Conservation (phyloP, 371 early-diverging fungal species). For the Syncephalastrum racemosum region DNA sequence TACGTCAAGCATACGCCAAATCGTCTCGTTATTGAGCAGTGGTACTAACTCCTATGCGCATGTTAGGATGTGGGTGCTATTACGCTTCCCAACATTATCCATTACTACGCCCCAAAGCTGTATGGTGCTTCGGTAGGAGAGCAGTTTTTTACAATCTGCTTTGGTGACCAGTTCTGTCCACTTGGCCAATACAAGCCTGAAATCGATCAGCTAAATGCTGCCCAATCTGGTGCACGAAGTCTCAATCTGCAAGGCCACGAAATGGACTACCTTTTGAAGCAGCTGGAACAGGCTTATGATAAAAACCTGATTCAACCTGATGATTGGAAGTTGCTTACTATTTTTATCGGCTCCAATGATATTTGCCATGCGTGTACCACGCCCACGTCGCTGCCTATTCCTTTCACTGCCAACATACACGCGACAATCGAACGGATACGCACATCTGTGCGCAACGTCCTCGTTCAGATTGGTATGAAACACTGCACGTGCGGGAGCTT, state of each 20-base stretch:
- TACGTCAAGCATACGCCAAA: conserved; percentile 13
- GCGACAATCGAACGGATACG: conserved; percentile 41
- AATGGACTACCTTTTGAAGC: conserved; percentile 38
- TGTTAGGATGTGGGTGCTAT: conserved; percentile 34
- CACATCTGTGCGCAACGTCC: conserved; percentile 21
- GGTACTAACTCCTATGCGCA: neutral
- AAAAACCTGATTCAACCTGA: conserved; percentile 31
- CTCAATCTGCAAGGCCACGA: conserved; percentile 36
- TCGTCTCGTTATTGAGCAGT: neutral
- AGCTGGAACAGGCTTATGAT: conserved; percentile 27
- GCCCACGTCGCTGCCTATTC: conserved; percentile 24
- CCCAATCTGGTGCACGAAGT: conserved; percentile 50
- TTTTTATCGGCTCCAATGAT: conserved; percentile 73
- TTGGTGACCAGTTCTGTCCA: conserved; percentile 44
- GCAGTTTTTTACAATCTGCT: conserved; percentile 45
- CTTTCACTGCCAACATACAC: conserved; percentile 27
- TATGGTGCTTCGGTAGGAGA: conserved; percentile 42
- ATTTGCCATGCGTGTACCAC: conserved; percentile 57
- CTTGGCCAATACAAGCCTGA: conserved; percentile 35
- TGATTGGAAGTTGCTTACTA: conserved; percentile 64
- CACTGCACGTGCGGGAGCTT: neutral
- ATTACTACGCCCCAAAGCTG: conserved; percentile 35
- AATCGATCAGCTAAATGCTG: conserved; percentile 45
- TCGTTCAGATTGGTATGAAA: conserved; percentile 36
- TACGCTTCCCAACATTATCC: conserved; percentile 48